Base-by-base conservation (phyloP, 106 monocot genomes). In the Allium fistulosum region DNA sequence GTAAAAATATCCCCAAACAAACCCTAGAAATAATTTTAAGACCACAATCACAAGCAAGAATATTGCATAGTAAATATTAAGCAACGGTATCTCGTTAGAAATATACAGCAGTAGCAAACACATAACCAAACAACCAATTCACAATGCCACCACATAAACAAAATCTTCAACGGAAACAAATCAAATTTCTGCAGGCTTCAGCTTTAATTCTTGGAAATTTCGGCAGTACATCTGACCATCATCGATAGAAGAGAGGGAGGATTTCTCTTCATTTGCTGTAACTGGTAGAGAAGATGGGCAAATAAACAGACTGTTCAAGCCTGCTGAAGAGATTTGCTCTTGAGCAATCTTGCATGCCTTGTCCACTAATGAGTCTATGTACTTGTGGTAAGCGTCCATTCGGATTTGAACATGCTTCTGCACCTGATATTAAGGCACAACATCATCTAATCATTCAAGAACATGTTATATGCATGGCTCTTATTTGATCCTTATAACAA, bases 321-420 rank as follows among this genome's bases (percentile, higher is more conserved):
- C 80, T 50, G 76, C 57, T 2, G 79, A 74, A 27, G 87, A 80
- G n/a, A 96, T 86, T 68, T 94, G 94, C 72, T 94, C 94, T 0
- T 84, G 79, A 0, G 91, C 95, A 11, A 97, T 83, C 67, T 84
- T 97, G 71, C 77, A 92, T 18, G 92, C 91, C 72, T 84, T 92
- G 57, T 84, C 92, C 48, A 97, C 53, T 10, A 92, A 77, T 10
- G 88, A 74, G 48, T 84, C 82, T 0, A 92, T 82, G 78, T 92
- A 92, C 53, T 89, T 92, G 12, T 97, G 82, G 71, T 89, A 84
- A 8, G 97, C 92, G 46, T 97, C 92, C 68, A 82, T 84, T 71
- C 86, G 74, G 48, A 92, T 92, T 71, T 97, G 86, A 17, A 97
- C 68, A 26, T 89, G 92, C 77, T 92, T 97, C 80, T 97, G 92